Evolutionary conservation across 345 rosid species (phyloP), one percentile per base, ranked within the genome.

Genomic region (Cardamine occulta): DNA sequence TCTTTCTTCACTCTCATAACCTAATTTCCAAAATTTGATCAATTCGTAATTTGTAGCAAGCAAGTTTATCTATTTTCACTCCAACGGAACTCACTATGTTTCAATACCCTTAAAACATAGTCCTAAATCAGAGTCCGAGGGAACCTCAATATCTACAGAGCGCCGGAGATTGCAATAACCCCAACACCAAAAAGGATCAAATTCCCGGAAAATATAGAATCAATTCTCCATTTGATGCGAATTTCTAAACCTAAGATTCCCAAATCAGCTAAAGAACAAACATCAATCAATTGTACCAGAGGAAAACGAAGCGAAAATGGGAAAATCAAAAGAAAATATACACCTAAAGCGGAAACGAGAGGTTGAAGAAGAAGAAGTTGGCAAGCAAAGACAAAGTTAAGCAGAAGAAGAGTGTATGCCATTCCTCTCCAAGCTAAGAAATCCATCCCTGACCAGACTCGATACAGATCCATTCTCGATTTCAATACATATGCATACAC

Each of bases 331-430:
- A 51, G 23, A 28, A 1, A 1, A 35, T 18, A 35, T 6, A 7
- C 72, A 88, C 99, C 98, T 44, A 79, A 82, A 80, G 98, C 93
- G 55, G 91, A 90, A 35, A 95, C 98, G 51, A 92, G 93, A 63
- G 99, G 97, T 62, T 95, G 99, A 47, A 89, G 96, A 69, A 95
- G 86, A 19, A 95, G 84, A 62, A 90, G 80, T 82, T 92, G 99
- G 62, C 97, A 90, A 76, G 83, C 85, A 47, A 92, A 83, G 59
- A 89, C 93, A 24, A 90, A 92, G 81, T 92, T 73, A 24, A 90
- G 90, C 2, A 95, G 84, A 63, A 92, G 84, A 39, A 82, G 47
- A 2, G 96, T 69, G 76, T 77, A 87, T 0, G 79, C 80, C 74
- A 84, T 42, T 71, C 97, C 99, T 74, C 87, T 88, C 93, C 96